phyloP scores from a whole-genome alignment of 176 grass and related monocot species.

The Musa troglodytarum region DNA sequence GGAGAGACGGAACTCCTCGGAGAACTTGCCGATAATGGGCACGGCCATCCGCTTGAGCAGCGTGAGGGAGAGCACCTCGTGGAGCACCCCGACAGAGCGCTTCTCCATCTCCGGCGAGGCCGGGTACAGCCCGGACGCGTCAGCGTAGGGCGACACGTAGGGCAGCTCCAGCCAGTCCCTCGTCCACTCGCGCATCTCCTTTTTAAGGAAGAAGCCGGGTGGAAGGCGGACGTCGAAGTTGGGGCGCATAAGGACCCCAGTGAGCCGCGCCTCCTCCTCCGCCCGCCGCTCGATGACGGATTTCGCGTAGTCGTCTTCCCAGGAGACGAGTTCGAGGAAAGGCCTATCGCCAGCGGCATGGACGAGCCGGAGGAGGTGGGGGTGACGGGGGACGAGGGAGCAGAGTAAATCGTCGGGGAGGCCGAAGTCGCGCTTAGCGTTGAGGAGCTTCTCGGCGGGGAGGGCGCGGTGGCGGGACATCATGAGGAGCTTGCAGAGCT shows the following conservation, averaged over 20 bases:
- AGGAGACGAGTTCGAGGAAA: slow-evolving; percentile 56
- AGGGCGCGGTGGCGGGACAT: slow-evolving; percentile 56
- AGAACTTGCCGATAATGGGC: slow-evolving; percentile 72
- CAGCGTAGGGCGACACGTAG: slow-evolving; percentile 54
- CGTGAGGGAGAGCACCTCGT: slow-evolving; percentile 65
- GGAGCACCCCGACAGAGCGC: slow-evolving; percentile 57
- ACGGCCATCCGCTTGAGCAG: slow-evolving; percentile 53
- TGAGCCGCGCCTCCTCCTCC: slow-evolving; percentile 48
- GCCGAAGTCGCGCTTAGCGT: slow-evolving; percentile 70
- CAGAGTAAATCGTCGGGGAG: slow-evolving; percentile 68
- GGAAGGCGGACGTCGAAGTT: slow-evolving; percentile 64
- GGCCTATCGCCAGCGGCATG: slow-evolving; percentile 33
- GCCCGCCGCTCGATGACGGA: slow-evolving; percentile 60
- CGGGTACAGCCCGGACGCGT: slow-evolving; percentile 28
- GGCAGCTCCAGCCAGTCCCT: slow-evolving; percentile 89
- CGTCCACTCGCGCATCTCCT: slow-evolving; percentile 78
- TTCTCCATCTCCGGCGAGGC: slow-evolving; percentile 65
- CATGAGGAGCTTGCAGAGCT: slow-evolving; percentile 83
- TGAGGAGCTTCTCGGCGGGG: slow-evolving; percentile 46
- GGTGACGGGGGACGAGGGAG: slow-evolving; percentile 50
- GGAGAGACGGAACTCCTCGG: slow-evolving; percentile 48
- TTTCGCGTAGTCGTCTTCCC: slow-evolving; percentile 46
- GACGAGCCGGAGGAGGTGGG: slow-evolving; percentile 44
- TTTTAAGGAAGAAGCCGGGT: slow-evolving; percentile 73
- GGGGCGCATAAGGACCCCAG: slow-evolving; percentile 52